Base-by-base conservation (phyloP, 2,329 filamentous ascomycete species). In the Penicillium sp. region DNA sequence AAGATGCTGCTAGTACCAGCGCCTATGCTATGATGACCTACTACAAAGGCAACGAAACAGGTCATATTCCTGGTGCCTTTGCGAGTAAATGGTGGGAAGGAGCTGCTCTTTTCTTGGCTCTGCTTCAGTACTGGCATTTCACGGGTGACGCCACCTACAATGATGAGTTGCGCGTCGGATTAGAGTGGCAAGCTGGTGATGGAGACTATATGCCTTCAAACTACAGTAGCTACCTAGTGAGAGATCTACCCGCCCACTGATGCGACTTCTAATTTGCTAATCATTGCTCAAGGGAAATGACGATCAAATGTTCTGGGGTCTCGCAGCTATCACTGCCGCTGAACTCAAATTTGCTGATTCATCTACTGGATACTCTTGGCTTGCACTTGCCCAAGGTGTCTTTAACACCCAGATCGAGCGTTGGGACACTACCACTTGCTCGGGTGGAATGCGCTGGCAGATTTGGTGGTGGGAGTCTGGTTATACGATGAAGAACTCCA, bases 91-190 rank as follows among this genome's bases (percentile, higher is more conserved):
- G 81, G 82, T 91, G 85, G 88, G 87, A 89, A 75, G 87, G 79
- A 7, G 88, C 88, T 49, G 87, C 87, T 54, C 84, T 92, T 76
- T 84, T 82, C 66, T 78, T 77, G 13, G 78, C 87, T 3, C 77
- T 93, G 62, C 79, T 93, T 54, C 88, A 93, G 65, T 93, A 93
- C 72, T 93, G 89, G 89, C 89, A 88, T 69, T 90, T 90, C 69
- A 92, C 90, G 0, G 86, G 85, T 14, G 89, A 93, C 69, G 76
- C 81, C 5, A 80, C 81, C 43, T 92, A 89, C 76, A 91, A 91
- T 69, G 76, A 86, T n/a, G 76, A 90, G 43, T 83, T 85, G 9
- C 81, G 79, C 26, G 80, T 89, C 61, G 90, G 83, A 4, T 78
- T 96, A 58, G 79, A 91, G 31, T 85, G 84, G 69, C 90, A 95